Evolutionary conservation across 805 yeast species (phyloP), one percentile per base, ranked within the genome.

Genomic region (Wickerhamiella allomyrinae): DNA sequence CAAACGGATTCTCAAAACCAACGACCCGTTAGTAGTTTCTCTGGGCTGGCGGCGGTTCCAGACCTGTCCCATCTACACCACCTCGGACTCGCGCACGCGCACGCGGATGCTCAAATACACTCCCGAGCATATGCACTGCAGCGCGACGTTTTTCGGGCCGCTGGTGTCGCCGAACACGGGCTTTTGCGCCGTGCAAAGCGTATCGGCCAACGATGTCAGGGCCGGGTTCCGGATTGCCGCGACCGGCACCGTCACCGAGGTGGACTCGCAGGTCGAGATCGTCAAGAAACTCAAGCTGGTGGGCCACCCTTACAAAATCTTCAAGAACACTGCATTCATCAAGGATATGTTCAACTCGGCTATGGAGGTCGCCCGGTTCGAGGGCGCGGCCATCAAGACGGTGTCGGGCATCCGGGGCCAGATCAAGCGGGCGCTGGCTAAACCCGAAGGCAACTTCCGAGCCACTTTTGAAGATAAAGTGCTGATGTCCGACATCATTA

Each of bases 41-140:
- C 65, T 91, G 34, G 99, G 99, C 29, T 91, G 98, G 99, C 77
- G 99, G 67, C 72, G 99, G 61, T 93, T 91, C 67, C 99, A 91
- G 63, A 87, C 98, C 0, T 65, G 89, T 42, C 99, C 99, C 7
- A 72, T 91, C 20, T 91, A 87, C 60, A 87, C 98, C 3, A 91
- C 98, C 0, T 77, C 94, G 6, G 99, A 91, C 62, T 91, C 98
- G 6, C 73, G 99, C 65, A 91, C 99, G 11, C 75, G 99, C 68
- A 89, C 87, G 56, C 79, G 98, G 66, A 84, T 91, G 95, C 71
- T 91, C 64, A 91, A 91, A 59, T 91, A 91, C 60, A 91, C 98
- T 0, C 98, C 98, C 7, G 99, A 91, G 57, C 99, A 91, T 61
- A 84, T 95, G 20, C 89, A 81, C 59, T 91, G 98, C 69, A 77